Conservation (phyloP, 768 basidiomycete genomes). For the Hirschioporus abietinus region DNA sequence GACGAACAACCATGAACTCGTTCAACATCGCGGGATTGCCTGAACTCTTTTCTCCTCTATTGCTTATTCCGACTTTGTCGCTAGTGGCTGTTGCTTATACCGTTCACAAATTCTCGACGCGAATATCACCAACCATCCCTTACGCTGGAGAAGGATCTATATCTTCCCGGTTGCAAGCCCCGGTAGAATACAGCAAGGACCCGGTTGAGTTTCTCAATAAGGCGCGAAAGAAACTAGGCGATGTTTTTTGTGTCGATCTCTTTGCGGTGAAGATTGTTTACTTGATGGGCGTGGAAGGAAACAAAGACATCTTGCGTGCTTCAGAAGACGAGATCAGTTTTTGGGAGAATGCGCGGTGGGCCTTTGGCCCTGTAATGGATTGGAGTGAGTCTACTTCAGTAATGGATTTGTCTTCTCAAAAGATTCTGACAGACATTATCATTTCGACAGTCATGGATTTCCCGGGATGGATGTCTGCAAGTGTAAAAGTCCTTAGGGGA, state of each 20-base stretch:
- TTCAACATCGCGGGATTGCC: neutral
- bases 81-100: neutral
- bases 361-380: neutral
- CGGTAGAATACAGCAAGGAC: slow-evolving; percentile 2
- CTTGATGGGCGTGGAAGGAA: slow-evolving; percentile 1
- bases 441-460: neutral
- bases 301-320: neutral
- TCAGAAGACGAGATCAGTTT: slow-evolving; percentile 2
- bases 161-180: neutral
- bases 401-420: neutral
- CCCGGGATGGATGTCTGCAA: neutral
- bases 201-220: neutral
- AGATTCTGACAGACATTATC: neutral
- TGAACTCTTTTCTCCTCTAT: neutral
- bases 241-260: slow-evolving; percentile 3
- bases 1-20: neutral
- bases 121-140: neutral
- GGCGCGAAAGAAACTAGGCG: neutral
- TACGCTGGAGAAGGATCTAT: neutral
- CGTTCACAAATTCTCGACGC: neutral
- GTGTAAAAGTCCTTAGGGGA: neutral
- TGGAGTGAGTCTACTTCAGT: neutral
- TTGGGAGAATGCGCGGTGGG: neutral
- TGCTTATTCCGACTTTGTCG: neutral
- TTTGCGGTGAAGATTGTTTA: slow-evolving; percentile 3